Evolutionary conservation across 1,284 basidiomycete genomes (phyloP).

Genomic region (Boletus smithii): DNA sequence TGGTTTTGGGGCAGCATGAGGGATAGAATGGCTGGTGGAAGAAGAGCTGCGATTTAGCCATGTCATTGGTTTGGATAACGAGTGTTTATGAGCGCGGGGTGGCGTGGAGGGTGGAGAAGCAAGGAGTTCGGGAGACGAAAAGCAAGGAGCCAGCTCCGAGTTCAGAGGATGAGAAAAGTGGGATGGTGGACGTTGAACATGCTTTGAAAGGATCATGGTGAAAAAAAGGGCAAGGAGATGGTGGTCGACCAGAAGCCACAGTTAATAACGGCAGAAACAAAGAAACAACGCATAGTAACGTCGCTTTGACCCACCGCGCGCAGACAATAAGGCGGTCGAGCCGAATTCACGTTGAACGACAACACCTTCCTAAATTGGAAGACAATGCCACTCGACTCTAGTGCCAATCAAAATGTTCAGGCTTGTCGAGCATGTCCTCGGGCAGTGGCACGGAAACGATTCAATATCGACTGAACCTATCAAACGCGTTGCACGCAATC

Average conservation of each 20-base stretch:
- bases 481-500: slow-evolving; percentile 44
- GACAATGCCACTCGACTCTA: too few relatives aligned
- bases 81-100: slow-evolving; percentile 27
- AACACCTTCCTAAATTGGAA: slow-evolving; percentile 24
- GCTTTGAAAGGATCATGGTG: slow-evolving; percentile 29
- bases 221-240: background rate
- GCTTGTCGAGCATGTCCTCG: background rate
- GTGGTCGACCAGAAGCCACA: background rate
- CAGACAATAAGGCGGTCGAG: slow-evolving; percentile 22
- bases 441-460: slow-evolving; percentile 36
- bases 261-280: slow-evolving; percentile 16
- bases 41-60: slow-evolving; percentile 32
- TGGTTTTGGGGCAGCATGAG: slow-evolving; percentile 40
- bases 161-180: slow-evolving; percentile 42
- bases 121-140: slow-evolving; percentile 30
- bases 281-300: slow-evolving; percentile 10
- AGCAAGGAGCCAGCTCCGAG: slow-evolving; percentile 44
- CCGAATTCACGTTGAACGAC: slow-evolving; percentile 18
- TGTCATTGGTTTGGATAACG: slow-evolving; percentile 31
- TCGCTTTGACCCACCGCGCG: slow-evolving; percentile 5
- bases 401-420: too few relatives aligned
- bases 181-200: slow-evolving; percentile 27
- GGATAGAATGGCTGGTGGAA: slow-evolving; percentile 23
- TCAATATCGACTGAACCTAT: slow-evolving; percentile 48
- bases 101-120: slow-evolving; percentile 29